These are phyloP conservation scores for Paramecium tetraurelia DNA, from an alignment of 73 alveolate genomes.

Conservation along the genomic window DNA sequence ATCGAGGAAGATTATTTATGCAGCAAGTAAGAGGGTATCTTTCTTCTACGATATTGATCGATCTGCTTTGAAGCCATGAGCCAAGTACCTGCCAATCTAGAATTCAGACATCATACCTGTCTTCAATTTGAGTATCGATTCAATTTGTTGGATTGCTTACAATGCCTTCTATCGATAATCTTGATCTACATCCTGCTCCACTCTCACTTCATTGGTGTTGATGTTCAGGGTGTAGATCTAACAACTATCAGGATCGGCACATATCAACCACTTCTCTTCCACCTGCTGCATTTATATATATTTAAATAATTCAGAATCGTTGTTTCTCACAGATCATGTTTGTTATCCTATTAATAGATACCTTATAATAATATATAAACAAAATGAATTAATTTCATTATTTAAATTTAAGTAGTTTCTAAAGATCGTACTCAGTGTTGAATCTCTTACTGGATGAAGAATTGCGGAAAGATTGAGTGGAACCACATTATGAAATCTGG, in stretches of 20 bases:
- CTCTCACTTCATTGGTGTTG: not conserved
- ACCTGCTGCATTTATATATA: not conserved
- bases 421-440: not conserved
- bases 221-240: slow-evolving; percentile 12
- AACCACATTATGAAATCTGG: not conserved
- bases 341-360: no score
- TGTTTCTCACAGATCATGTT: not conserved
- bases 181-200: not conserved
- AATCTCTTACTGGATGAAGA: not conserved
- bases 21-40: slow-evolving; percentile 55
- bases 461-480: not conserved
- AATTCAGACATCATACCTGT: not conserved
- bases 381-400: not conserved
- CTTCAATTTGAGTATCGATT: not conserved
- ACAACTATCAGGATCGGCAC: slow-evolving; percentile 41
- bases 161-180: not conserved
- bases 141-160: not conserved
- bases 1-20: slow-evolving; percentile 59
- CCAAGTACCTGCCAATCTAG: slow-evolving; percentile 13
- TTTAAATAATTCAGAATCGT: not conserved
- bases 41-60: slow-evolving; percentile 49
- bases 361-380: not conserved
- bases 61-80: slow-evolving; percentile 50
- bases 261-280: slow-evolving; percentile 18
- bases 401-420: not conserved